A percentile compares a stretch with the other conserved stretches of the same genome.
Evolutionary conservation across 768 basidiomycete genomes (phyloP).

Genomic region (Ephemerocybe angulata): DNA sequence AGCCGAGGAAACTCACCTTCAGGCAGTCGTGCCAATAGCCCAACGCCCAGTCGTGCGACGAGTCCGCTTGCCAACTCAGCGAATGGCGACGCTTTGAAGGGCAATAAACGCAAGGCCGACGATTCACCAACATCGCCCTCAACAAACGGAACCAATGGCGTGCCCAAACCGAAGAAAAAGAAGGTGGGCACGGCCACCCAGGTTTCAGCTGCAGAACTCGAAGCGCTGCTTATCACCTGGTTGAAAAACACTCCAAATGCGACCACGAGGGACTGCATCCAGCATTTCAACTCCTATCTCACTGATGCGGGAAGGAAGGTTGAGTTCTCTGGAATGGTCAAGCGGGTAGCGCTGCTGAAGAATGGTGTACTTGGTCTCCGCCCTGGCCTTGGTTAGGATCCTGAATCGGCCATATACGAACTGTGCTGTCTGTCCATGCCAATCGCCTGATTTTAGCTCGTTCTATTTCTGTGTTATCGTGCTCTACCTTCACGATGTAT

Average conservation of each 20-base stretch:
- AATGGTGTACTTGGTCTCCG: conserved; percentile 59
- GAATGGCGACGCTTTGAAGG: conserved; percentile 17
- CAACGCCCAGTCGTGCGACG: conserved; percentile 41
- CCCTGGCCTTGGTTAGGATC: conserved; percentile 8
- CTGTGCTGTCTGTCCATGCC: too few relatives aligned
- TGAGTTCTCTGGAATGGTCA: conserved; percentile 74
- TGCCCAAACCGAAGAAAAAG: conserved; percentile 51
- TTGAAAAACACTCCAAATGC: conserved; percentile 64
- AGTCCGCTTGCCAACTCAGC: conserved; percentile 37
- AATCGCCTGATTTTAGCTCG: too few relatives aligned
- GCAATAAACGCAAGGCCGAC: conserved; percentile 47
- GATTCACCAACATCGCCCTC: conserved; percentile 22
- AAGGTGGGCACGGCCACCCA: conserved; percentile 40
- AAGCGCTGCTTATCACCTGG: conserved; percentile 73
- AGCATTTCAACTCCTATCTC: conserved; percentile 73
- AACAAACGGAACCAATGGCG: conserved; percentile 15
- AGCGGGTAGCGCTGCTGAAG: conserved; percentile 73
- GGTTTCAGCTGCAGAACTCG: conserved; percentile 52
- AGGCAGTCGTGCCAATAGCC: conserved; percentile 53
- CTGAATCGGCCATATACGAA: neutral
- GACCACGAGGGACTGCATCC: conserved; percentile 76
- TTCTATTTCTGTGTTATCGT: too few relatives aligned
- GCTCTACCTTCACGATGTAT: too few relatives aligned
- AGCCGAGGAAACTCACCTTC: conserved; percentile 63
- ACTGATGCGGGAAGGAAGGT: conserved; percentile 66